Percentiles rank a stretch among this genome's conserved stretches.
Evolutionary conservation across 2,329 filamentous ascomycete species (phyloP).

Genomic region (Emydomyces testavorans): DNA sequence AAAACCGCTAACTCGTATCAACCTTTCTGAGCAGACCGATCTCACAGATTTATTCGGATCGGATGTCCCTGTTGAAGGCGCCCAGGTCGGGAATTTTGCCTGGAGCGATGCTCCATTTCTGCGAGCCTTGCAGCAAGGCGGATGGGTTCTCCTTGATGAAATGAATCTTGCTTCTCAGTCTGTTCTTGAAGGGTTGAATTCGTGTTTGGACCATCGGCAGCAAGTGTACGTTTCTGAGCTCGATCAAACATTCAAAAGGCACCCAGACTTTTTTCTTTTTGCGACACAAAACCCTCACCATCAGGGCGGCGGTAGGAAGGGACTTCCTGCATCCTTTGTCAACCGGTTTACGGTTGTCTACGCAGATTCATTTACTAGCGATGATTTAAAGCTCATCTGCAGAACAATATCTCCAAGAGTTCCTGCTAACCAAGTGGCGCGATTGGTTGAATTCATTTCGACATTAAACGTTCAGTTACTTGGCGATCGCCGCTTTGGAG

Average conservation of each 20-base stretch:
- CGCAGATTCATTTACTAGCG: constrained; percentile 72
- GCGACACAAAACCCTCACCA: constrained; percentile 96
- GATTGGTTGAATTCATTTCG: constrained; percentile 69
- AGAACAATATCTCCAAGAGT: constrained; percentile 61
- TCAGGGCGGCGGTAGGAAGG: constrained; percentile 90
- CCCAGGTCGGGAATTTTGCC: constrained; percentile 75
- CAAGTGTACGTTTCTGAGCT: constrained; percentile 93
- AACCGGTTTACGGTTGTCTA: constrained; percentile 98
- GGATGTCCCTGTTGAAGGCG: constrained; percentile 90
- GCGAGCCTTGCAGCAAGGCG: constrained; percentile 88
- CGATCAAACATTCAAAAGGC: constrained; percentile 83
- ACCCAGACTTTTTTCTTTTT: constrained; percentile 85
- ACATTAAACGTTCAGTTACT: constrained; percentile 62
- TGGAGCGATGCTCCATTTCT: constrained; percentile 95
- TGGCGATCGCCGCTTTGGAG: constrained; percentile 43
- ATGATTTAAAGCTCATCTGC: constrained; percentile 75
- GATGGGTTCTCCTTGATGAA: constrained; percentile 94
- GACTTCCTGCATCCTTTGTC: constrained; percentile 87
- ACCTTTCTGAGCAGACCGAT: constrained; percentile 94
- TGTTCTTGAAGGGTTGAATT: constrained; percentile 89
- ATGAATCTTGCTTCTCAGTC: constrained; percentile 98
- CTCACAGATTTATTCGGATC: constrained; percentile 95
- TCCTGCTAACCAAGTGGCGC: constrained; percentile 46
- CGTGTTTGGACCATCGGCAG: constrained; percentile 89
- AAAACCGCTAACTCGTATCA: constrained; percentile 79